A percentile compares a stretch with the other conserved stretches of the same genome.
phyloP scores from a whole-genome alignment of 2,329 filamentous ascomycete species.

The Exophiala sp. region DNA sequence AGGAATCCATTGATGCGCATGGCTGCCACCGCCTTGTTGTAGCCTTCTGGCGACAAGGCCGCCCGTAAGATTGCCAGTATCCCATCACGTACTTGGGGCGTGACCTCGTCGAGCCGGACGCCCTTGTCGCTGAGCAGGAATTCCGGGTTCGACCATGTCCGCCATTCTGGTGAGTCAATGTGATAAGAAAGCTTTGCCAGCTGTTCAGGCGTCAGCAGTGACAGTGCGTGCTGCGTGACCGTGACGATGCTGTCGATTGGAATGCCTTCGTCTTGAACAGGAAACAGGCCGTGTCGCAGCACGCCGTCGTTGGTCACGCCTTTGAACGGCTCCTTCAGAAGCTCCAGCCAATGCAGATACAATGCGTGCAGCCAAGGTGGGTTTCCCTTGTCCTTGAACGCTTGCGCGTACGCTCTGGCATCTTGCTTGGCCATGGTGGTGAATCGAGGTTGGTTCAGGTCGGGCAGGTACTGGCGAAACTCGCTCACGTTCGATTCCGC shows the following conservation, averaged over 20 bases:
- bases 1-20: slow-evolving; percentile 73
- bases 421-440: slow-evolving; percentile 57
- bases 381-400: slow-evolving; percentile 52
- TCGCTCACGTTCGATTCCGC: slow-evolving; percentile 21
- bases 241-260: slow-evolving; percentile 53
- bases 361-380: slow-evolving; percentile 63
- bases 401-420: slow-evolving; percentile 56
- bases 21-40: slow-evolving; percentile 60
- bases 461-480: slow-evolving; percentile 58
- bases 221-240: slow-evolving; percentile 45
- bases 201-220: slow-evolving; percentile 47
- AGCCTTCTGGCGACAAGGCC: slow-evolving; percentile 63
- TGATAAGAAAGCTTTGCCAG: slow-evolving; percentile 50
- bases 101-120: slow-evolving; percentile 61
- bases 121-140: slow-evolving; percentile 65
- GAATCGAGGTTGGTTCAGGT: slow-evolving; percentile 57
- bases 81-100: slow-evolving; percentile 40
- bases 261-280: slow-evolving; percentile 58
- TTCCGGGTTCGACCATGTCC: slow-evolving; percentile 67
- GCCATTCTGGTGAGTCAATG: slow-evolving; percentile 66
- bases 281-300: slow-evolving; percentile 51
- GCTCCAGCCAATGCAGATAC: slow-evolving; percentile 53
- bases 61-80: slow-evolving; percentile 53
- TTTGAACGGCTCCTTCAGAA: slow-evolving; percentile 60
- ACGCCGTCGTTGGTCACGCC: slow-evolving; percentile 61